A percentile compares a stretch with the other conserved stretches of the same genome.
Evolutionary conservation across 192 early-diverging fungal species (phyloP).

Genomic region (Blastocladiella britannica): DNA sequence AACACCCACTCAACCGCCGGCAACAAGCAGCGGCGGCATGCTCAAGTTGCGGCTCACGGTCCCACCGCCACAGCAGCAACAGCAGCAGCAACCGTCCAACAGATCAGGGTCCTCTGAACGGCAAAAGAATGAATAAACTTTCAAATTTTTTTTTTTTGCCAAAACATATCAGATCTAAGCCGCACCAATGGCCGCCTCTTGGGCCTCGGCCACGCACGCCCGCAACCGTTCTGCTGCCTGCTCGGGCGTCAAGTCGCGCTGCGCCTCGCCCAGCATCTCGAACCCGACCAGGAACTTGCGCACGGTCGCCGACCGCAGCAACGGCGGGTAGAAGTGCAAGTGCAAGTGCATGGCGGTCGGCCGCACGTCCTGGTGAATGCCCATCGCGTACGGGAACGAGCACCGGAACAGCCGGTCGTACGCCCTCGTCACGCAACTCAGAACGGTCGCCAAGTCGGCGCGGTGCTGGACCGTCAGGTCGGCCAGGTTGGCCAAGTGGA

Average conservation of each 20-base stretch:
- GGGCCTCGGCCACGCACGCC: too few relatives aligned
- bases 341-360: conserved; percentile 53
- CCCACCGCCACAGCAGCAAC: too few relatives aligned
- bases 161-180: not conserved
- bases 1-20: too few relatives aligned
- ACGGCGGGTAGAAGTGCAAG: conserved; percentile 87
- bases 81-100: too few relatives aligned
- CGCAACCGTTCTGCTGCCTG: conserved; percentile 60
- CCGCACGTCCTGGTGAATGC: conserved; percentile 74
- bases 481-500: conserved; percentile 32
- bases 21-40: too few relatives aligned
- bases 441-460: conserved; percentile 48
- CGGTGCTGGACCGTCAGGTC: conserved; percentile 27
- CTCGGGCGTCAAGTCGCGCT: conserved; percentile 86
- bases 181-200: conserved; percentile 5
- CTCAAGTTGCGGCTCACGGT: too few relatives aligned
- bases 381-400: conserved; percentile 94
- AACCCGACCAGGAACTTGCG: conserved; percentile 94
- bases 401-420: conserved; percentile 87
- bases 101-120: too few relatives aligned
- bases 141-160: not conserved
- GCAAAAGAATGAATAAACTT: too few relatives aligned
- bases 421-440: conserved; percentile 51
- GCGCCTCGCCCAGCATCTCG: conserved; percentile 82
- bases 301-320: conserved; percentile 70